A percentile compares a stretch with the other conserved stretches of the same genome.
phyloP scores from a whole-genome alignment of 331 rosid genomes.

The Pyracantha coccinea region DNA sequence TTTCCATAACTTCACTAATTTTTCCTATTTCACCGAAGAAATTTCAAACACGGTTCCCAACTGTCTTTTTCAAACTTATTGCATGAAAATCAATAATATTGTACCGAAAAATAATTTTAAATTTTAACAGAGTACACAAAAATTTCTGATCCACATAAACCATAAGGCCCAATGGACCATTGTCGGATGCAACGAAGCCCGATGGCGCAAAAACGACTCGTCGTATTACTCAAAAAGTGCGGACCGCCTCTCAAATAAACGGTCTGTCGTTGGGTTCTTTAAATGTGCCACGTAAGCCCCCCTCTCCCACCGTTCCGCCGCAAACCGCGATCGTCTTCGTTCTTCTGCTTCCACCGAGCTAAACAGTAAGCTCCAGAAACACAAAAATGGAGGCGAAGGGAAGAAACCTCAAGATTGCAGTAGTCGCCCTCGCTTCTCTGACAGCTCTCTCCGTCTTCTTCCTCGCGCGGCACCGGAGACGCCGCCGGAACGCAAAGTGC shows the following conservation, averaged over 20 bases:
- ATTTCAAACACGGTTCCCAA: too few species aligned
- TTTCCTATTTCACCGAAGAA: too few species aligned
- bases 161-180: not conserved
- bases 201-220: not conserved
- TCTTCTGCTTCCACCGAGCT: not conserved
- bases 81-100: too few species aligned
- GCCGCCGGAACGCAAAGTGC: slow-evolving; percentile 29
- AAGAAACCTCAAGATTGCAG: not conserved
- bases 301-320: not conserved
- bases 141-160: not conserved
- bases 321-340: not conserved
- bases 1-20: too few species aligned
- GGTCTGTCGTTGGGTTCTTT: not conserved
- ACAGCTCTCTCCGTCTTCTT: slow-evolving; percentile 50
- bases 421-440: slow-evolving; percentile 34
- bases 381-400: not conserved
- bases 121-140: too few species aligned
- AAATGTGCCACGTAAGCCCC: not conserved
- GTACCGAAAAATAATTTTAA: too few species aligned
- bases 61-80: not conserved
- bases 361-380: not conserved
- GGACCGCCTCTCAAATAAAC: not conserved
- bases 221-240: not conserved
- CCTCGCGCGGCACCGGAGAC: slow-evolving; percentile 28
- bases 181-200: not conserved